Evolutionary conservation across 1,139 yeast genomes (phyloP).

Genomic region (Kurtzmaniella natalensis): DNA sequence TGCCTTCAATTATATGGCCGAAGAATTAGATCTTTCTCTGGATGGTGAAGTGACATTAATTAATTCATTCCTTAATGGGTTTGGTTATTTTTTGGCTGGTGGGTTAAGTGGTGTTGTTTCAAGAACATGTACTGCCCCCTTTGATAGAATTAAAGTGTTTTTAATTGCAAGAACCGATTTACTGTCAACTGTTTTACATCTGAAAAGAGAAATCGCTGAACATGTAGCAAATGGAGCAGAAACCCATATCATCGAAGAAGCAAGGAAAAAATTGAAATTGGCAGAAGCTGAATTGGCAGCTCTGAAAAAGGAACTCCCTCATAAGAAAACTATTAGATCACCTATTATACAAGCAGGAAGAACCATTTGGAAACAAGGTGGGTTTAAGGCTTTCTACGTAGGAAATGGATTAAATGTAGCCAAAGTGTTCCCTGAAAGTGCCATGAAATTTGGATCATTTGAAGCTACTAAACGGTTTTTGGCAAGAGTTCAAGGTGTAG

Average conservation of each 20-base stretch:
- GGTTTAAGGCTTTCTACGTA: conserved; percentile 80
- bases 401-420: conserved; percentile 93
- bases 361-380: conserved; percentile 85
- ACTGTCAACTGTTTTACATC: conserved; percentile 61
- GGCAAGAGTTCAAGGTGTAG: conserved; percentile 73
- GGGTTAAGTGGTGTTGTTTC: conserved; percentile 95
- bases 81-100: conserved; percentile 90
- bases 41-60: conserved; percentile 91
- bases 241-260: conserved; percentile 34
- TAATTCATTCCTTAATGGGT: conserved; percentile 73
- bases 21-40: conserved; percentile 73
- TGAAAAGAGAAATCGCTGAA: conserved; percentile 47
- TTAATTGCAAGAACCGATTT: conserved; percentile 88
- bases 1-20: conserved; percentile 77
- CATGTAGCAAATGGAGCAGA: conserved; percentile 35
- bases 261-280: conserved; percentile 25
- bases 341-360: conserved; percentile 78
- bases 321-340: conserved; percentile 47
- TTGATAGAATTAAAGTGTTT: conserved; percentile 90
- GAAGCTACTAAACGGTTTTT: conserved; percentile 78
- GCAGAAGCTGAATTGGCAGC: conserved; percentile 18
- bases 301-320: conserved; percentile 16
- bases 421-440: conserved; percentile 95
- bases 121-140: conserved; percentile 97
- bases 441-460: conserved; percentile 95